Evolutionary conservation across 2,329 filamentous ascomycete species (phyloP).

Genomic region (Clarireedia homoeocarpa): DNA sequence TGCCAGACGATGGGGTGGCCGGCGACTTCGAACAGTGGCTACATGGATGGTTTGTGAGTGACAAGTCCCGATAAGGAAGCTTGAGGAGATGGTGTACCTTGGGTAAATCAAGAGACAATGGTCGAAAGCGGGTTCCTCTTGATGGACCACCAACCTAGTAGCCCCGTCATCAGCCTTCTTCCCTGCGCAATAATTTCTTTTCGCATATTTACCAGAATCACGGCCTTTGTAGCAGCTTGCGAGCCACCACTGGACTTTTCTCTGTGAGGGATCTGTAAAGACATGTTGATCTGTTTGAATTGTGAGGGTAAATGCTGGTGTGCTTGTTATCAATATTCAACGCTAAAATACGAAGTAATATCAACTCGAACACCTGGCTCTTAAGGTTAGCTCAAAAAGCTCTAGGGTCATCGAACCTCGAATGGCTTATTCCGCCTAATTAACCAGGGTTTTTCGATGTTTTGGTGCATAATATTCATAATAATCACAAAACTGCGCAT

Average conservation of each 20-base stretch:
- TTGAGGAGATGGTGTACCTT: slow-evolving; percentile 53
- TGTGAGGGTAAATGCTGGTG: not conserved
- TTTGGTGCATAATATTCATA: not conserved
- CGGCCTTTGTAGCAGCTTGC: slow-evolving; percentile 71
- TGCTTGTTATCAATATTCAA: not conserved
- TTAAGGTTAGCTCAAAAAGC: not conserved
- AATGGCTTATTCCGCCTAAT: not conserved
- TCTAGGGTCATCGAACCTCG: not conserved
- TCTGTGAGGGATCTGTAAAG: slow-evolving; percentile 36
- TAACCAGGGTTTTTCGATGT: not conserved
- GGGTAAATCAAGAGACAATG: slow-evolving; percentile 88
- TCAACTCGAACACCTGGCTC: slow-evolving; percentile 6
- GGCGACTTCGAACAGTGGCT: slow-evolving; percentile 97
- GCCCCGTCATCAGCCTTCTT: slow-evolving; percentile 10
- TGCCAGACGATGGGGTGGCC: slow-evolving; percentile 98
- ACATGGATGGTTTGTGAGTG: slow-evolving; percentile 9
- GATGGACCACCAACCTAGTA: slow-evolving; percentile 85
- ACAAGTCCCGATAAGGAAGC: not conserved
- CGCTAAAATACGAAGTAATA: not conserved
- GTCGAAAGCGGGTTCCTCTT: slow-evolving; percentile 89
- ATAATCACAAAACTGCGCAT: not conserved
- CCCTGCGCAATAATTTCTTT: not conserved
- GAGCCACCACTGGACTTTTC: slow-evolving; percentile 40
- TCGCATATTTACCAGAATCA: slow-evolving; percentile 67
- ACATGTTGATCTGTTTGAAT: slow-evolving; percentile 29